Evolutionary conservation across 345 rosid species (phyloP), one percentile per base, ranked within the genome.

Genomic region (Eucalyptus polybractea): DNA sequence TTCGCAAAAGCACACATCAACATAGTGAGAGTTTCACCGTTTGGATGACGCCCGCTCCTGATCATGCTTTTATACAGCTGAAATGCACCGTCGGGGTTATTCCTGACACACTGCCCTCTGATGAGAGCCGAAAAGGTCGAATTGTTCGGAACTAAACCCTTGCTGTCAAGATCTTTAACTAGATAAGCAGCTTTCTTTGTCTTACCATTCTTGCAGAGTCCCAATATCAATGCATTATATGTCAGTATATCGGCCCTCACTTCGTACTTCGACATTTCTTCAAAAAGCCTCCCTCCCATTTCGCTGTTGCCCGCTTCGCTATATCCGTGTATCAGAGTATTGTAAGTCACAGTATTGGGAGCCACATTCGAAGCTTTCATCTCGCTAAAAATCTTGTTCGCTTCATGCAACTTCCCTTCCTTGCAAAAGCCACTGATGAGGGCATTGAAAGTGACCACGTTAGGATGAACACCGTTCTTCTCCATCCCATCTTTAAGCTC

Each of bases 121-220:
- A 96, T 96, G 53, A 97, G 95, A 24, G 97, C 96, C 50, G 96
- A 93, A 90, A 93, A 96, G 81, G 98, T 97, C 10, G 98, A 96
- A 29, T 95, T 93, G 90, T 96, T 96, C 42, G 96, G 98, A 54
- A 91, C 94, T 90, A 97, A 92, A 65, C 92, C 91, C 94, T 94
- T 91, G 89, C 94, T 95, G 87, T 95, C 97, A 40, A 97, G 96
- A 88, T 95, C 95, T 92, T 94, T 95, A 86, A 96, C 95, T 89
- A 96, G 90, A 90, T 91, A 93, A 22, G 99, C 99, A 89, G 99
- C 97, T 90, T 95, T 96, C 95, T 94, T 97, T 37, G 99, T 97
- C 97, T 96, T 96, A 6, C 97, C 99, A 87, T 93, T 97, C 87
- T 93, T 96, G 93, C 99, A 96, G 9, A 96, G 91, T 58, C 99